Evolutionary conservation across 2,329 filamentous ascomycete species (phyloP).

Genomic region (Penicillium sp.): DNA sequence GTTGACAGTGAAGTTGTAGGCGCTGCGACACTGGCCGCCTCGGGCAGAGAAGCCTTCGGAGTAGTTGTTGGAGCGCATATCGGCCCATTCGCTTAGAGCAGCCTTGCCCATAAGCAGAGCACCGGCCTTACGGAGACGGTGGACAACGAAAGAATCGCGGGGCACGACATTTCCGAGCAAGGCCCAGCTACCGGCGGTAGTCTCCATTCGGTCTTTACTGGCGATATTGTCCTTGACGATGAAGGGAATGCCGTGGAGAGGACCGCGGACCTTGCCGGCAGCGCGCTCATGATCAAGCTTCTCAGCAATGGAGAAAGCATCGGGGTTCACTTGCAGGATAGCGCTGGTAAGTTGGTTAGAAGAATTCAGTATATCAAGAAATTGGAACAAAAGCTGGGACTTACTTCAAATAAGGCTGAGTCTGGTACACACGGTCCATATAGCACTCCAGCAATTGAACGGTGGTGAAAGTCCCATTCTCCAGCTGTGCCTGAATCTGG

Average conservation of each 20-base stretch:
- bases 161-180: conserved; percentile 64
- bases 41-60: conserved; percentile 64
- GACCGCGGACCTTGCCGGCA: conserved; percentile 56
- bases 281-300: conserved; percentile 59
- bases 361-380: background rate
- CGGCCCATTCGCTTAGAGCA: conserved; percentile 69
- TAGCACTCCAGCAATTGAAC: conserved; percentile 62
- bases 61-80: conserved; percentile 64
- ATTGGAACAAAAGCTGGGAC: background rate
- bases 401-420: conserved; percentile 62
- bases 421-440: conserved; percentile 58
- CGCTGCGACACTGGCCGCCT: conserved; percentile 60
- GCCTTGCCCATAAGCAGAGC: conserved; percentile 69
- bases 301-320: conserved; percentile 59
- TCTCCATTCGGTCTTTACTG: conserved; percentile 66
- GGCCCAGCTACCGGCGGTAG: conserved; percentile 66
- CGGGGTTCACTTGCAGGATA: conserved; percentile 65
- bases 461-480: conserved; percentile 53
- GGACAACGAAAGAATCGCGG: conserved; percentile 63
- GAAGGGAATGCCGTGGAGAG: conserved; percentile 72
- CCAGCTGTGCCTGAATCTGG: conserved; percentile 59
- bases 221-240: conserved; percentile 67
- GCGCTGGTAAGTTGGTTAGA: conserved; percentile 22
- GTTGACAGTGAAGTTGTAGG: conserved; percentile 66
- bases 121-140: conserved; percentile 59